Evolutionary conservation across 371 early-diverging fungal genomes (phyloP).

Genomic region (Mucor irregularis): DNA sequence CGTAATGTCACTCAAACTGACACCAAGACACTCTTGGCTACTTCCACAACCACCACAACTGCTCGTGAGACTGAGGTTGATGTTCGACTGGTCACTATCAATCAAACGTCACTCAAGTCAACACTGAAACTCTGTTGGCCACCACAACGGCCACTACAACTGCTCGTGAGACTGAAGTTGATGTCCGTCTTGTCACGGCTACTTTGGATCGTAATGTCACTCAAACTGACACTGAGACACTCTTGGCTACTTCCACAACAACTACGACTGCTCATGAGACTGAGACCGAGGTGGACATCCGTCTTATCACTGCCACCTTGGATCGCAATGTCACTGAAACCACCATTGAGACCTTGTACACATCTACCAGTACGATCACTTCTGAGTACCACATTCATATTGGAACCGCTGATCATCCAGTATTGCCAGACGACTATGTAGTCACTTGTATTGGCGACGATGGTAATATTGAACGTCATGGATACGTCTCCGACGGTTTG

Average conservation of each 20-base stretch:
- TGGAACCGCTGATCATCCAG: constrained; percentile 6
- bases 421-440: not conserved
- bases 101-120: not conserved
- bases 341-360: not conserved
- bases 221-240: not conserved
- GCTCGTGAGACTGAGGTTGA: not conserved
- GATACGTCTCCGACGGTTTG: not conserved
- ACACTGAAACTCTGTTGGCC: constrained; percentile 1
- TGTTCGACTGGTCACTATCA: not conserved
- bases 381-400: constrained; percentile 2
- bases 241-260: not conserved
- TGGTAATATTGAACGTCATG: constrained; percentile 4
- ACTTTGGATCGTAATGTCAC: not conserved
- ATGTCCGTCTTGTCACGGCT: not conserved
- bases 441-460: constrained; percentile 10
- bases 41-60: not conserved
- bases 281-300: constrained; percentile 1
- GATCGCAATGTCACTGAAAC: not conserved
- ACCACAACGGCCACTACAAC: not conserved
- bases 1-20: not conserved
- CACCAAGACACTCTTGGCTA: too few relatives aligned
- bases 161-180: not conserved
- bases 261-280: not conserved
- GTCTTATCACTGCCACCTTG: constrained; percentile 1
- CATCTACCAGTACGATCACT: not conserved